Percentiles rank a stretch among this genome's conserved stretches.
Evolutionary conservation across 176 grass and related monocot genomes (phyloP).

Genomic region (Olyra latifolia): DNA sequence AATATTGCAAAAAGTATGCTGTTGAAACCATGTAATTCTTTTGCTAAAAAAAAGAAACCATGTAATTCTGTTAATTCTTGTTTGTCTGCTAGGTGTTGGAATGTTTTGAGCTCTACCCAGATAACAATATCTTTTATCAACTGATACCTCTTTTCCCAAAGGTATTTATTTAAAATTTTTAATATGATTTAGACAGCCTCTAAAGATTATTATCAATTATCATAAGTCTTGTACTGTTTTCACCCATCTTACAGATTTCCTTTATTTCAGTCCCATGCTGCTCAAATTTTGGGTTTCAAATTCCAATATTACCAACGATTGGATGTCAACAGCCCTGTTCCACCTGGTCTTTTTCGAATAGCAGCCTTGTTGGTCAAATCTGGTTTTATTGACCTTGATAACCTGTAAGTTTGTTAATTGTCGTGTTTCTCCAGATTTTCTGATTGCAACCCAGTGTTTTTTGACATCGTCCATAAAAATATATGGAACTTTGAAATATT

Average conservation of each 20-base stretch:
- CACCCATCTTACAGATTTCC: conserved; percentile 25
- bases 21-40: conserved; percentile 19
- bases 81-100: conserved; percentile 70
- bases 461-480: conserved; percentile 1
- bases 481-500: neutral
- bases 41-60: no score
- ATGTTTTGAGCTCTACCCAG: conserved; percentile 96
- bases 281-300: conserved; percentile 99
- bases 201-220: conserved; percentile 20
- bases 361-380: conserved; percentile 87
- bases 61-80: conserved; percentile 29
- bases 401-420: conserved; percentile 62
- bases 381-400: conserved; percentile 90
- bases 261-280: conserved; percentile 82
- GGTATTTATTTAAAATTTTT: conserved; percentile 65
- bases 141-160: conserved; percentile 99
- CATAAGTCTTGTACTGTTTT: conserved; percentile 14
- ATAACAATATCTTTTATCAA: conserved; percentile 74
- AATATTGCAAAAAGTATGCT: conserved; percentile 10
- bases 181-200: conserved; percentile 10
- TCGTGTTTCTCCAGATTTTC: neutral
- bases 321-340: conserved; percentile 74
- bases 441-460: neutral
- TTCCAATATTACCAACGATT: conserved; percentile 96
- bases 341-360: conserved; percentile 71